Base-by-base conservation (phyloP, 106 monocot species). In the Dioscorea zingiberensis region DNA sequence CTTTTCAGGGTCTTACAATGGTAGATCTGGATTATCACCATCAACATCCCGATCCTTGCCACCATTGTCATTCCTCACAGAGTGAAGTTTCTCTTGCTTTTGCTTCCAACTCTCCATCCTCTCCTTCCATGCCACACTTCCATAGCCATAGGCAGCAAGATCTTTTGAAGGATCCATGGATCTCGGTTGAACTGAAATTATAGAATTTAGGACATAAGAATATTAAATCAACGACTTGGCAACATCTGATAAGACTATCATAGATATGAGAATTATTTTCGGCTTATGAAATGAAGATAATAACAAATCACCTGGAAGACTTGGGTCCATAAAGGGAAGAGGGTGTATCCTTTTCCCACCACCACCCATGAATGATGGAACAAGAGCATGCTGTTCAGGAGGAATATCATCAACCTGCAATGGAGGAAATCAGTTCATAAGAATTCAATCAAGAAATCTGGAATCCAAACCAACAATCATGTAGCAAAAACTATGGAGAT, bases 141-240 rank as follows among this genome's bases (percentile, higher is more conserved):
- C 95, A 78, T 95, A 95, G 3, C 95, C 95, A 75, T 95, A 95
- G 19, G 95, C 91, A 38, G 88, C 95, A 19, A 95, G 76, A 67
- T 95, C 95, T 72, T 88, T 95, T 32, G 95, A 91, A 64, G 95
- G 95, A 71, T 95, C 95, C 95, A 95, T 88, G n/a, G 95, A 91
- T 75, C 95, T 83, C 0, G 88, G 87, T 83, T 88, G 91, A 30
- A 95, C 95, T 95, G 80, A 63, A 91, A 78, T 55, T 21, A 16
- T 66, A 62, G 21, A 29, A 59, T 58, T 11, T 55, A 27, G 6
- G 44, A 21, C 10, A 22, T 48, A 28, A 60, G n/a, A n/a, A 45
- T 56, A 21, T 56, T 5, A 23, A 24, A 25, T 4, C 15, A 1
- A n/a, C n/a, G n/a, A n/a, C n/a, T n/a, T n/a, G n/a, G n/a, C n/a